Evolutionary conservation across 2,329 filamentous ascomycete species (phyloP), one percentile per base, ranked within the genome.

Genomic region (Neoscytalidium dimidiatum): DNA sequence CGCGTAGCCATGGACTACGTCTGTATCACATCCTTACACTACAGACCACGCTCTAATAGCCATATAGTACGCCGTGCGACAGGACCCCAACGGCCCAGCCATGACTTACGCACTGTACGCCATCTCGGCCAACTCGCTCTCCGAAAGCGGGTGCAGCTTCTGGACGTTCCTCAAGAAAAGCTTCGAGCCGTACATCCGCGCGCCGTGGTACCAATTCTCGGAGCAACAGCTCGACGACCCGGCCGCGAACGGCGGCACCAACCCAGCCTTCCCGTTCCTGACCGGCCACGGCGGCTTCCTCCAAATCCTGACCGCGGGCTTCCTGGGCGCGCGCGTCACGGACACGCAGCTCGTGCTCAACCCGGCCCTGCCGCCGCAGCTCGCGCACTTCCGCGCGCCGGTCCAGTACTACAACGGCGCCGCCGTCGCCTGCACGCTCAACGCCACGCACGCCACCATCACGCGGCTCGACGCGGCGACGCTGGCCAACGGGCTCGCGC

Each of bases 51-150:
- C 38, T 17, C n/a, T 43, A 91, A n/a, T n/a, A n/a, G n/a, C n/a
- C n/a, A 70, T 8, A 23, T 19, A 46, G 43, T 46, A 46, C 19
- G 88, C 89, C 4, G 85, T 85, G 49, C 88, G 87, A 63, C 89
- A 91, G 74, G 89, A 88, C 1, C 78, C 84, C 1, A 83, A 90
- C 68, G 89, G 89, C 0, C 89, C 89, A 1, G 89, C 86, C 3
- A 92, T 92, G 89, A 91, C 89, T 1, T 92, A 89, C 74, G 86
- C 86, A 9, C 86, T 90, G 9, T 91, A 90, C 74, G 85, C 86
- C 52, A 85, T 91, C 53, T 85, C 88, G 31, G 88, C 89, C 14
- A 90, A 88, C 64, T 82, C 86, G 53, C 80, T 90, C 11, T 88
- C 86, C 1, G 85, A 84, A 1, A 89, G 87, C 2, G 89, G 89